Evolutionary conservation across 345 rosid species (phyloP).

Genomic region (Melastoma malabathricum): DNA sequence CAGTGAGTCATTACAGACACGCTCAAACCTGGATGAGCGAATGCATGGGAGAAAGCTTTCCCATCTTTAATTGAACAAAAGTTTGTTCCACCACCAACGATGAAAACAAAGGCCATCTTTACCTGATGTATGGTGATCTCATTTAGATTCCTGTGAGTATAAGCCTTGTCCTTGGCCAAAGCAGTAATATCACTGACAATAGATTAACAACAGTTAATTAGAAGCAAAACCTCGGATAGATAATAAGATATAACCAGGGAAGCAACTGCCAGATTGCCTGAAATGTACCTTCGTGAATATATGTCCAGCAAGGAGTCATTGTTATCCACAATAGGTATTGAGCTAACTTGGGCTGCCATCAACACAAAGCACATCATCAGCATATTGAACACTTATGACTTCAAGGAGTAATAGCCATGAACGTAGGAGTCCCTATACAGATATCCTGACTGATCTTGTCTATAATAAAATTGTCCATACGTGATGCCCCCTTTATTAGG

Average conservation of each 20-base stretch:
- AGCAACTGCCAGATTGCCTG: neutral
- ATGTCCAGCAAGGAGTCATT: conserved; percentile 56
- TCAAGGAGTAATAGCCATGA: too few species aligned
- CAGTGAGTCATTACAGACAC: conserved; percentile 1
- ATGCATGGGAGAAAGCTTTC: too few species aligned
- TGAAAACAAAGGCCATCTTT: conserved; percentile 11
- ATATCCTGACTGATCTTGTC: too few species aligned
- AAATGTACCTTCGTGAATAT: conserved; percentile 50
- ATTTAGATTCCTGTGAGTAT: conserved; percentile 78
- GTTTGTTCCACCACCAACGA: too few species aligned
- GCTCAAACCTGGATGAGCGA: neutral
- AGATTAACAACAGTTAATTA: neutral
- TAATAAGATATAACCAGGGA: too few species aligned
- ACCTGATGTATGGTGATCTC: conserved; percentile 92
- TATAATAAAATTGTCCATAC: too few species aligned
- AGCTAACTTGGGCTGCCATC: conserved; percentile 71
- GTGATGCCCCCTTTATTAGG: too few species aligned
- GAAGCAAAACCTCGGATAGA: too few species aligned
- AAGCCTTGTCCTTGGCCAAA: conserved; percentile 73
- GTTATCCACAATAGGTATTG: conserved; percentile 72
- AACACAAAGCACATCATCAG: too few species aligned
- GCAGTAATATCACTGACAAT: conserved; percentile 56
- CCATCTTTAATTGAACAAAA: too few species aligned
- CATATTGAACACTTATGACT: too few species aligned
- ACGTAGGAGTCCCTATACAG: too few species aligned